Percentiles rank a stretch among this genome's conserved stretches.
These are phyloP conservation scores for Taiozyma sp. DNA, from an alignment of 1,139 yeast species.

Conservation along the genomic window DNA sequence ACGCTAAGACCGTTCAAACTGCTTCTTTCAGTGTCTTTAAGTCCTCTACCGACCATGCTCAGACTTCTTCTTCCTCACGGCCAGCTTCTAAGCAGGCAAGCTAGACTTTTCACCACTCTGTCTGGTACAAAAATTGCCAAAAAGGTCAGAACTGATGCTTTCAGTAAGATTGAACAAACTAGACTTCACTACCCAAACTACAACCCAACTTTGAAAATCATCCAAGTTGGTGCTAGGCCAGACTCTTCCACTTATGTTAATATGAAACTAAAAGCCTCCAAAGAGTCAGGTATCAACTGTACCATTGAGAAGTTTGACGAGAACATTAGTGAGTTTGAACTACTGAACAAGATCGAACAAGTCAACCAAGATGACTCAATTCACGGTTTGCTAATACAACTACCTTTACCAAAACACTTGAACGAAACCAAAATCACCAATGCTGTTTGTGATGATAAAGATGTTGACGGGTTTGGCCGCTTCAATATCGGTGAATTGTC, in stretches of 20 bases:
- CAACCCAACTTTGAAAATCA: slow-evolving; percentile 58
- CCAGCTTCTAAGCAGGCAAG: slow-evolving; percentile 14
- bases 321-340: slow-evolving; percentile 44
- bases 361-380: slow-evolving; percentile 66
- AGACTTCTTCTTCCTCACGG: background rate
- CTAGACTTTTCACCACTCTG: slow-evolving; percentile 28
- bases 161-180: slow-evolving; percentile 44
- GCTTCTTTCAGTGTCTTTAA: too few relatives aligned
- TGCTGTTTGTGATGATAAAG: slow-evolving; percentile 74
- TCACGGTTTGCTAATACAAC: slow-evolving; percentile 87
- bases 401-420: slow-evolving; percentile 82
- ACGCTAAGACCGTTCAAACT: background rate
- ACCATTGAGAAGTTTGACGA: slow-evolving; percentile 64
- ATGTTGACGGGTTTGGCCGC: slow-evolving; percentile 95
- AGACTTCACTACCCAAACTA: slow-evolving; percentile 46
- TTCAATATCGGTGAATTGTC: slow-evolving; percentile 87
- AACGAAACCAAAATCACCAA: slow-evolving; percentile 75
- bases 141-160: slow-evolving; percentile 29
- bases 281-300: slow-evolving; percentile 75
- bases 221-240: slow-evolving; percentile 83
- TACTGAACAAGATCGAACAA: slow-evolving; percentile 51
- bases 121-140: slow-evolving; percentile 34
- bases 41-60: background rate
- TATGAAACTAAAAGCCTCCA: slow-evolving; percentile 91
- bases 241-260: slow-evolving; percentile 93